Conservation (phyloP, 331 rosid genomes). For the Ulmus americana region DNA sequence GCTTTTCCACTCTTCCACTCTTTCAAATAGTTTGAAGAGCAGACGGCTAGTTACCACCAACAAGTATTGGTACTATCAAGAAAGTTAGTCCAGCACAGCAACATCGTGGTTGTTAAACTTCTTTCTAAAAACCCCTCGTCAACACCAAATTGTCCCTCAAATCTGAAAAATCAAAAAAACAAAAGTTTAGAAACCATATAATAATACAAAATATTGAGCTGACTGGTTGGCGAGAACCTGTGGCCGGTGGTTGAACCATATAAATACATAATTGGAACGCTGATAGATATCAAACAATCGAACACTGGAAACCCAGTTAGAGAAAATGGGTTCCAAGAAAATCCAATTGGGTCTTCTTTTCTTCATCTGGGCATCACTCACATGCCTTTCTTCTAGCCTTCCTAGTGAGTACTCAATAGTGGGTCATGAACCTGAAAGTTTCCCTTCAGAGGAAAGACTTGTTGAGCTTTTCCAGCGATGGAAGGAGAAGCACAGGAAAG, state of each 20-base stretch:
- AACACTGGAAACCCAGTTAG: conserved; percentile 9
- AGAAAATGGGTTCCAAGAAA: conserved; percentile 45
- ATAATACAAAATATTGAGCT: not conserved
- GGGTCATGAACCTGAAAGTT: conserved; percentile 23
- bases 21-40: conserved; percentile 10
- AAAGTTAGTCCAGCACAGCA: not conserved
- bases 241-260: not conserved
- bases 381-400: conserved; percentile 33
- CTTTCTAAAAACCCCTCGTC: not conserved
- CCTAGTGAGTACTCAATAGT: conserved; percentile 45
- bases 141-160: not conserved
- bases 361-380: conserved; percentile 33
- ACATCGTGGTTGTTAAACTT: not conserved
- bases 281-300: conserved; percentile 18
- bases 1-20: not conserved
- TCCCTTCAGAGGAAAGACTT: conserved; percentile 44
- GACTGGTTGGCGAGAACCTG: conserved; percentile 1
- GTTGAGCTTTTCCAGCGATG: conserved; percentile 53
- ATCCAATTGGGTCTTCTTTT: conserved; percentile 26
- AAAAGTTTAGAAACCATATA: not conserved
- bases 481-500: conserved; percentile 45
- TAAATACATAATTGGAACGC: conserved; percentile 23
- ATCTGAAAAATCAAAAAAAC: not conserved
- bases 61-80: conserved; percentile 14
- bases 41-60: conserved; percentile 29